Base-by-base conservation (phyloP, 2,329 filamentous ascomycete species). In the Paracoccidioides brasiliensis region DNA sequence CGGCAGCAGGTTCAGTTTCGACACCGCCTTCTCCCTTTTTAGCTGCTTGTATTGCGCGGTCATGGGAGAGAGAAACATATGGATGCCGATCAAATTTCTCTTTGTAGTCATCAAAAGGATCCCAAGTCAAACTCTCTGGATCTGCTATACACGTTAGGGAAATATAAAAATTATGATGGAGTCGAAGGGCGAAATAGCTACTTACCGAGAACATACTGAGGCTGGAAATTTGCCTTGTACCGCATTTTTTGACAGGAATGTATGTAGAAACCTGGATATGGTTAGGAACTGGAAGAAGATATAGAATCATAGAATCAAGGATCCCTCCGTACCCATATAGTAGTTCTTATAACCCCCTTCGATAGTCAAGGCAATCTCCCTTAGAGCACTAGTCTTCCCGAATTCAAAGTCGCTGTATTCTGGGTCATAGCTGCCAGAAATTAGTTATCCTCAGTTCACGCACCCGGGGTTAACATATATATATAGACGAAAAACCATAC, bases 351-450 rank as follows among this genome's bases (percentile, higher is more conserved):
- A 83, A 0, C 69, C 70, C 4, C 70, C 74, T 61, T 84, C 80
- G 0, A 76, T 59, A 0, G 80, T 73, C 32, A 84, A 70, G 0
- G 75, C 73, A 32, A 81, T 77, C 64, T 85, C 82, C 54, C 80
- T 72, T 61, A 84, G 66, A 4, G 81, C 82, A 59, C 78, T 81
- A 51, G 84, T 65, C 64, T 84, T 84, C 4, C 82, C 82, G 62
- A 84, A 79, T 55, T 79, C 78, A 75, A 76, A 84, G 50, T 78
- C 72, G 59, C 78, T 78, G 62, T 79, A 80, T 56, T 81, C 78
- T 8, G 76, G 76, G 61, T 84, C 80, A 64, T 85, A 84, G 58
- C 74, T 77, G 54, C 14, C 1, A 50, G 2, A 0, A 33, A 44
- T 33, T 58, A 51, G 50, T 35, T 54, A 55, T 28, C 54, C 15